Evolutionary conservation across 768 basidiomycete genomes (phyloP).

Genomic region (Zangia roseola): DNA sequence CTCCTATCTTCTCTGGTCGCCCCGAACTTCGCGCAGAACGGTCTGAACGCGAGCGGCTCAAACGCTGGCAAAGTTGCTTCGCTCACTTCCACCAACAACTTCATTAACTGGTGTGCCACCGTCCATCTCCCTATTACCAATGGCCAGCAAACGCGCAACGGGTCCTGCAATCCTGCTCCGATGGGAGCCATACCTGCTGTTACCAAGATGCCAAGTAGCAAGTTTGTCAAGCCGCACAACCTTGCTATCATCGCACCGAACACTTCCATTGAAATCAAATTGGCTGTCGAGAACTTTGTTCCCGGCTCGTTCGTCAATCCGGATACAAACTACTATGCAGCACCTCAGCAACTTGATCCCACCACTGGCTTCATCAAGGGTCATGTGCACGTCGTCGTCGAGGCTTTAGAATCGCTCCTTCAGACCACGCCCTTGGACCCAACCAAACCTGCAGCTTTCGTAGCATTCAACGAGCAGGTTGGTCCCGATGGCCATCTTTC

Average conservation of each 20-base stretch:
- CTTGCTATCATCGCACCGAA: slow-evolving; percentile 41
- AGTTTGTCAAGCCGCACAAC: slow-evolving; percentile 51
- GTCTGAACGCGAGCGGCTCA: slow-evolving; percentile 33
- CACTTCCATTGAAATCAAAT: slow-evolving; percentile 49
- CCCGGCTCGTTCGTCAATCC: slow-evolving; percentile 63
- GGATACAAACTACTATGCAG: slow-evolving; percentile 49
- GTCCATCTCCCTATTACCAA: slow-evolving; percentile 55
- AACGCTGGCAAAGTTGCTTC: slow-evolving; percentile 52
- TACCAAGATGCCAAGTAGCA: slow-evolving; percentile 51
- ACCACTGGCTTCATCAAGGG: slow-evolving; percentile 52
- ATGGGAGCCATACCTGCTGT: slow-evolving; percentile 57
- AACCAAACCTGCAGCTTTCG: slow-evolving; percentile 57
- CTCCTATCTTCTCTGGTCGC: slow-evolving; percentile 53
- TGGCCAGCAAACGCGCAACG: slow-evolving; percentile 48
- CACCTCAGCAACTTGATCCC: slow-evolving; percentile 51
- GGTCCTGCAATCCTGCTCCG: slow-evolving; percentile 60
- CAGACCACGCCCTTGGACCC: slow-evolving; percentile 51
- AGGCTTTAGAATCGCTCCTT: slow-evolving; percentile 46
- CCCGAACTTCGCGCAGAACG: slow-evolving; percentile 52
- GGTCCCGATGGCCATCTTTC: slow-evolving; percentile 46
- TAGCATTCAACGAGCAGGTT: slow-evolving; percentile 43
- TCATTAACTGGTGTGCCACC: slow-evolving; percentile 65
- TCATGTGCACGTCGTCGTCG: slow-evolving; percentile 62
- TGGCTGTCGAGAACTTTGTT: slow-evolving; percentile 44
- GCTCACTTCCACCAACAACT: slow-evolving; percentile 65